Percentiles rank a stretch among this genome's conserved stretches.
Evolutionary conservation across 768 basidiomycete genomes (phyloP).

Genomic region (Suillus luteus): DNA sequence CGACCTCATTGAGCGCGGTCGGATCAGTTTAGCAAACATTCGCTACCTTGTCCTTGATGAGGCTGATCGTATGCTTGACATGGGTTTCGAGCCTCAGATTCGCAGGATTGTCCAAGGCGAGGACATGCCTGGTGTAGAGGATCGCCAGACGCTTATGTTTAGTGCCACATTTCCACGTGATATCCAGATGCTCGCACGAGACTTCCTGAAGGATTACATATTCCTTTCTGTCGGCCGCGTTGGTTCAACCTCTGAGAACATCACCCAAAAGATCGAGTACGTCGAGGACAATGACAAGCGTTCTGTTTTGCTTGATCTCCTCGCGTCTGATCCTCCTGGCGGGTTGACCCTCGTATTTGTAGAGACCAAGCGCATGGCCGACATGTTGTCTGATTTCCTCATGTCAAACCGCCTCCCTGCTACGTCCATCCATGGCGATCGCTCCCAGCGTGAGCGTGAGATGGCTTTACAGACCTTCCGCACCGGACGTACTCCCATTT

Average conservation of each 20-base stretch:
- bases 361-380: slow-evolving; percentile 99
- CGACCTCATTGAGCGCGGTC: slow-evolving; percentile 96
- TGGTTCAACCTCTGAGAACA: slow-evolving; percentile 98
- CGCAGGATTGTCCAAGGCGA: slow-evolving; percentile 96
- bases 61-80: slow-evolving; percentile 99
- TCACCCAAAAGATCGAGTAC: slow-evolving; percentile 98
- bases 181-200: slow-evolving; percentile 94
- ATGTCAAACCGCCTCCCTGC: slow-evolving; percentile 80
- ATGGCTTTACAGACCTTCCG: slow-evolving; percentile 94
- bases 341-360: slow-evolving; percentile 96
- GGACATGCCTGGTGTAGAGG: slow-evolving; percentile 93
- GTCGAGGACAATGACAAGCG: slow-evolving; percentile 98
- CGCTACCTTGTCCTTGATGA: slow-evolving; percentile 98
- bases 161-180: slow-evolving; percentile 99
- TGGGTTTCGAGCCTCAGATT: slow-evolving; percentile 99
- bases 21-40: slow-evolving; percentile 95
- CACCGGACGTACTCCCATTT: slow-evolving; percentile 89
- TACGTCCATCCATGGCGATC: slow-evolving; percentile 97
- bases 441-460: slow-evolving; percentile 97
- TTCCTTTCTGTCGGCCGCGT: slow-evolving; percentile 99
- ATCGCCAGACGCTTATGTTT: slow-evolving; percentile 99
- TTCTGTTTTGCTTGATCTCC: slow-evolving; percentile 92
- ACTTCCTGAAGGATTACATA: slow-evolving; percentile 98
- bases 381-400: slow-evolving; percentile 96
- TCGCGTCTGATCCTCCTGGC: slow-evolving; percentile 67